Conservation (phyloP, 345 rosid species). For the Eucalyptus tenuipes region DNA sequence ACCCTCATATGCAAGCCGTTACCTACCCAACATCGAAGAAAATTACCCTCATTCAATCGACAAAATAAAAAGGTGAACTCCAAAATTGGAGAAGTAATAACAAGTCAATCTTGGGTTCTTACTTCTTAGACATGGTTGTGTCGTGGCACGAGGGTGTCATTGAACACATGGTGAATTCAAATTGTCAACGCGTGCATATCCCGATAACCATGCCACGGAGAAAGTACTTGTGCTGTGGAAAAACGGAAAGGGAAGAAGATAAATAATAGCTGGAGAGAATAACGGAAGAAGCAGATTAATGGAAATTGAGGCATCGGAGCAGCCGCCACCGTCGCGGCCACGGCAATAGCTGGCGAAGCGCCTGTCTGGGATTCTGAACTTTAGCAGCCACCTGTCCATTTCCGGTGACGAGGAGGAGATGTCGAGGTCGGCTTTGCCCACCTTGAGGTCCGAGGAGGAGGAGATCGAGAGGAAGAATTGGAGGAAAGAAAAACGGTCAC, state of each 20-base stretch:
- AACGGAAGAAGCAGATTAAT: too few species aligned
- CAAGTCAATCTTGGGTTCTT: background rate
- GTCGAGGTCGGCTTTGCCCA: too few species aligned
- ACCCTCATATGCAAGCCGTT: background rate
- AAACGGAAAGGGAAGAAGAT: background rate
- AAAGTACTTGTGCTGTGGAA: background rate
- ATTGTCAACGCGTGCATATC: background rate
- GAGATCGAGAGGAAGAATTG: too few species aligned
- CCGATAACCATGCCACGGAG: background rate
- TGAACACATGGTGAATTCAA: background rate
- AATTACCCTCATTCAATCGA: background rate
- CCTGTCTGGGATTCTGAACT: background rate
- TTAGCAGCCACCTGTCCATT: too few species aligned
- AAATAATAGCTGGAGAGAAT: too few species aligned
- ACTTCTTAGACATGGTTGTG: background rate
- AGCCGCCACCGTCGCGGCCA: too few species aligned
- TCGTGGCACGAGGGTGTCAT: background rate
- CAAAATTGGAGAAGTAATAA: background rate
- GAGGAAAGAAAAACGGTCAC: too few species aligned
- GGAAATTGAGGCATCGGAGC: too few species aligned
- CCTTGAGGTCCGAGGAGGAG: too few species aligned
- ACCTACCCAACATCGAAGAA: background rate
- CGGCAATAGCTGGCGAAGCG: background rate
- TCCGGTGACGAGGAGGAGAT: too few species aligned
- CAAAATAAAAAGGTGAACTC: background rate